These are phyloP conservation scores for Kurtzmaniella cleridarum DNA, from an alignment of 805 yeast genomes.

Conservation along the genomic window DNA sequence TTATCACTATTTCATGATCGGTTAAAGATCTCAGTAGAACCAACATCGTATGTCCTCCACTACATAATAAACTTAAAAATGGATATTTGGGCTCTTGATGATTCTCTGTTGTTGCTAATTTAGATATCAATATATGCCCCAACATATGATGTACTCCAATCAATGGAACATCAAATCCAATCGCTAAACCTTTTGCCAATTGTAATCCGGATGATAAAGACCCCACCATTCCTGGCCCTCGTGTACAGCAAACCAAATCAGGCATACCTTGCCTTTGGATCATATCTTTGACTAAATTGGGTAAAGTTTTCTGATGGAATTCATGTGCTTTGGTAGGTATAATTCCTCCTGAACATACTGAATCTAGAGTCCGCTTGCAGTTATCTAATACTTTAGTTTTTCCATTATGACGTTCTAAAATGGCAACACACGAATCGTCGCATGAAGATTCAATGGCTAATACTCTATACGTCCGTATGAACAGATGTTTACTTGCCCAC, in stretches of 20 bases:
- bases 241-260: slow-evolving; percentile 79
- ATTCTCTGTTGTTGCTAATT: slow-evolving; percentile 18
- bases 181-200: slow-evolving; percentile 75
- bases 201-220: slow-evolving; percentile 78
- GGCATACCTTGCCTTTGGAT: slow-evolving; percentile 38
- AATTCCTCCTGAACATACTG: slow-evolving; percentile 71
- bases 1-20: slow-evolving; percentile 67
- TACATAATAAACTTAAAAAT: slow-evolving; percentile 69
- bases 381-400: slow-evolving; percentile 47
- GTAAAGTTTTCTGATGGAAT: slow-evolving; percentile 65
- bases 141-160: slow-evolving; percentile 96
- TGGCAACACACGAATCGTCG: slow-evolving; percentile 89
- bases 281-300: slow-evolving; percentile 43
- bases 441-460: slow-evolving; percentile 91
- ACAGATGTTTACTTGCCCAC: no score
- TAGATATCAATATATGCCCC: slow-evolving; percentile 69
- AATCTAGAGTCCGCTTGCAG: slow-evolving; percentile 59
- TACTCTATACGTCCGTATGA: slow-evolving; percentile 47
- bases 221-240: slow-evolving; percentile 97
- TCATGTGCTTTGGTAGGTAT: slow-evolving; percentile 79
- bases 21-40: slow-evolving; percentile 57
- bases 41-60: slow-evolving; percentile 94
- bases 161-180: slow-evolving; percentile 73
- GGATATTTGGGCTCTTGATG: slow-evolving; percentile 60
- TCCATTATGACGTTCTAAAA: slow-evolving; percentile 46